phyloP scores from a whole-genome alignment of 345 rosid species.

The Eucalyptus shirleyi region DNA sequence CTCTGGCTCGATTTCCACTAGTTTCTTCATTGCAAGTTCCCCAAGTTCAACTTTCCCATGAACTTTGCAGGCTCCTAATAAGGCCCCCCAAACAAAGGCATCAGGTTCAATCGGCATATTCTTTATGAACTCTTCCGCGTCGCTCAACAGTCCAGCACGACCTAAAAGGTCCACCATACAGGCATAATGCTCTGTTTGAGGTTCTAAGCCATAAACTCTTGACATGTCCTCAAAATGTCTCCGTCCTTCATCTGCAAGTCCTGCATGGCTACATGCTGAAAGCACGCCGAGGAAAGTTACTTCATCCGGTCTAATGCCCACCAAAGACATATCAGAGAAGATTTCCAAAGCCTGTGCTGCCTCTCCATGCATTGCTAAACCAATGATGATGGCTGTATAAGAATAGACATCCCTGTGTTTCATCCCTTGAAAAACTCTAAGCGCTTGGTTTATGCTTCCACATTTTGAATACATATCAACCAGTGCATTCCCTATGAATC shows the following conservation, averaged over 20 bases:
- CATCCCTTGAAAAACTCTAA: conserved; percentile 21
- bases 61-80: conserved; percentile 37
- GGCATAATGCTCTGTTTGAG: conserved; percentile 40
- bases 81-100: conserved; percentile 42
- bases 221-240: conserved; percentile 36
- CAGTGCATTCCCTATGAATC: conserved; percentile 31
- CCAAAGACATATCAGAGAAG: conserved; percentile 28
- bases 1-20: conserved; percentile 20
- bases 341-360: conserved; percentile 14
- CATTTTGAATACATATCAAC: conserved; percentile 57
- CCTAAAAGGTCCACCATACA: conserved; percentile 55
- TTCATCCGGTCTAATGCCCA: conserved; percentile 24
- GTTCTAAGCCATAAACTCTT: conserved; percentile 23
- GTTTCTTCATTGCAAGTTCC: conserved; percentile 17
- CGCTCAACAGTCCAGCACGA: conserved; percentile 29
- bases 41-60: conserved; percentile 36
- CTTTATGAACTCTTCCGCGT: conserved; percentile 24
- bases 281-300: conserved; percentile 46
- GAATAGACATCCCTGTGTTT: conserved; percentile 28
- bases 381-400: conserved; percentile 37
- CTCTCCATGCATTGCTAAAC: conserved; percentile 44
- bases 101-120: conserved; percentile 36
- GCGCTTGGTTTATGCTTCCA: conserved; percentile 28
- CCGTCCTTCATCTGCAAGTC: conserved; percentile 29
- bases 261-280: conserved; percentile 44